A percentile compares a stretch with the other conserved stretches of the same genome.
These are phyloP conservation scores for Kodamaea restingae DNA, from an alignment of 805 yeast genomes.

Conservation along the genomic window DNA sequence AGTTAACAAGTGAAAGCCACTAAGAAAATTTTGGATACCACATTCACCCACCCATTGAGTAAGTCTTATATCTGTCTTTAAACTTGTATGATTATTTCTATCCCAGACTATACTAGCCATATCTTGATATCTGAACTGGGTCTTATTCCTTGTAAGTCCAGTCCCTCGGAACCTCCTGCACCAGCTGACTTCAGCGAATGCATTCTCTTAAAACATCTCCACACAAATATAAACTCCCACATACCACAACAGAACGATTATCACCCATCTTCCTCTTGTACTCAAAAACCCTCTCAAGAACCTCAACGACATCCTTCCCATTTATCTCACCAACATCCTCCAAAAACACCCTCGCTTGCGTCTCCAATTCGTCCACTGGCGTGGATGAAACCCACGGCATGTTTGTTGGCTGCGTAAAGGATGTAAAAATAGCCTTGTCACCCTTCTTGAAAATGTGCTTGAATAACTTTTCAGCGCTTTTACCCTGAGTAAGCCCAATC, in stretches of 20 bases:
- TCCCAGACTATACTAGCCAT: too few relatives aligned
- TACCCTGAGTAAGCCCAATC: constrained; percentile 73
- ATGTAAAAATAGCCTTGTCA: constrained; percentile 60
- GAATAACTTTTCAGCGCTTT: constrained; percentile 52
- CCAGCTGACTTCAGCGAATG: too few relatives aligned
- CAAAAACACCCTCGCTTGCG: constrained; percentile 19
- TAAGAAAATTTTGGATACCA: too few relatives aligned
- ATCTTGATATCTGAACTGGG: too few relatives aligned
- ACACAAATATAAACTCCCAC: constrained; percentile 42
- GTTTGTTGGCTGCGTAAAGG: constrained; percentile 68
- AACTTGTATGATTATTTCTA: too few relatives aligned
- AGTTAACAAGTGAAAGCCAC: too few relatives aligned
- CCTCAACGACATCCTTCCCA: constrained; percentile 12
- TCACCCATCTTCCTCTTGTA: constrained; percentile 18
- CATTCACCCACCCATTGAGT: too few relatives aligned
- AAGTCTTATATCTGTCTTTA: too few relatives aligned
- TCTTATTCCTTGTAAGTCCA: too few relatives aligned
- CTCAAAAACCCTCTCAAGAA: constrained; percentile 12
- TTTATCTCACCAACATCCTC: constrained; percentile 17
- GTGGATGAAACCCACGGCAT: constrained; percentile 90
- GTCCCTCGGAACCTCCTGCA: too few relatives aligned
- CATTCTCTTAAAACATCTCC: constrained; percentile 35
- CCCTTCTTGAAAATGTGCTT: constrained; percentile 41
- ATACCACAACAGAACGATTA: constrained; percentile 30
- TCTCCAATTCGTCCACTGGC: constrained; percentile 26